These are phyloP conservation scores for Phoma herbarum DNA, from an alignment of 2,329 filamentous ascomycete species.

Conservation along the genomic window DNA sequence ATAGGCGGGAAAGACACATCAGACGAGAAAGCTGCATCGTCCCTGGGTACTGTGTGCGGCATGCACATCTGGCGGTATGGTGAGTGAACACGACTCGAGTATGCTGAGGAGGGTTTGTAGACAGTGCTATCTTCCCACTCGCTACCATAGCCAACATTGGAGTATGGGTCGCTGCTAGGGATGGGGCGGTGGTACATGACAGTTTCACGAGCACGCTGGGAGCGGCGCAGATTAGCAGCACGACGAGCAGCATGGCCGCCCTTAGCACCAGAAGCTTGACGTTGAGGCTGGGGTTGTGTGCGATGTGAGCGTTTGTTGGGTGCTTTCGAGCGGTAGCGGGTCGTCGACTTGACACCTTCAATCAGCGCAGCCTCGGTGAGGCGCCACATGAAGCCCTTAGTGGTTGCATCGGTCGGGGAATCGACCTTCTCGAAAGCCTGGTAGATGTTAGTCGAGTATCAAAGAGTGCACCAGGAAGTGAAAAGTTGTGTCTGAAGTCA, in stretches of 20 bases:
- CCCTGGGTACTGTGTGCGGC: background rate
- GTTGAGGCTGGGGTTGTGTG: constrained; percentile 46
- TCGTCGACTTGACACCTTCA: constrained; percentile 84
- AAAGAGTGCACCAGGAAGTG: background rate
- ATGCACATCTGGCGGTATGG: constrained; percentile 1
- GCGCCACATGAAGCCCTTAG: constrained; percentile 80
- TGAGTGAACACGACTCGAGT: background rate
- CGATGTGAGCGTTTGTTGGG: constrained; percentile 54
- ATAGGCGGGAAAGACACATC: constrained; percentile 1
- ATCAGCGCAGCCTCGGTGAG: constrained; percentile 74
- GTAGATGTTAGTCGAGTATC: constrained; percentile 21
- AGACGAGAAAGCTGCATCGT: background rate
- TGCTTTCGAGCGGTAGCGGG: constrained; percentile 61
- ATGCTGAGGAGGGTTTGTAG: background rate
- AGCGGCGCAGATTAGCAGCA: constrained; percentile 35
- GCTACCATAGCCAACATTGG: background rate
- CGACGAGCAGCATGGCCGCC: constrained; percentile 56
- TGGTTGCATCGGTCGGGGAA: constrained; percentile 60
- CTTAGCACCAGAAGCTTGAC: constrained; percentile 57
- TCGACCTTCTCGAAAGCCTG: constrained; percentile 66
- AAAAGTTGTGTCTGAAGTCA: background rate
- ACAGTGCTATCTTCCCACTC: background rate
- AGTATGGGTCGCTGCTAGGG: constrained; percentile 31
- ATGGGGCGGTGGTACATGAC: constrained; percentile 8
- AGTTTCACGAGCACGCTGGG: constrained; percentile 30